These are phyloP conservation scores for Atkinsonella texensis DNA, from an alignment of 2,329 filamentous ascomycete species.

Conservation along the genomic window DNA sequence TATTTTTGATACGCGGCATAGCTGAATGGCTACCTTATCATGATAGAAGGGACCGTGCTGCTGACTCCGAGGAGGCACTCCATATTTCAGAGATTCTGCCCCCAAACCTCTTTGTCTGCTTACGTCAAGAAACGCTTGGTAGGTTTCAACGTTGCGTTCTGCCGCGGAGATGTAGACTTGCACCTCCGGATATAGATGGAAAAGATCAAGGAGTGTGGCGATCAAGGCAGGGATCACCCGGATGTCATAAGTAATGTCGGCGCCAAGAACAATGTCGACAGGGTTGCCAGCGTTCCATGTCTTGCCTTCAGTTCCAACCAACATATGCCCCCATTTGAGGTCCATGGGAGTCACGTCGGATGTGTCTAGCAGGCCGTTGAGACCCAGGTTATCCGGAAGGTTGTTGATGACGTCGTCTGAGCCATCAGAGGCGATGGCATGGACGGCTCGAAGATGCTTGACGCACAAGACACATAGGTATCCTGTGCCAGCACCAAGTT, in stretches of 20 bases:
- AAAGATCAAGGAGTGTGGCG: constrained; percentile 50
- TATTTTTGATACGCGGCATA: constrained; percentile 24
- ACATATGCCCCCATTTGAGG: constrained; percentile 51
- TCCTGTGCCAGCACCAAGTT: constrained; percentile 66
- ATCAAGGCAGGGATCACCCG: constrained; percentile 51
- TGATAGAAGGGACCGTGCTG: constrained; percentile 55
- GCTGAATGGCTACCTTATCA: constrained; percentile 45
- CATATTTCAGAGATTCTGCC: constrained; percentile 31
- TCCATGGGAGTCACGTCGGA: constrained; percentile 36
- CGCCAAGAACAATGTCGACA: constrained; percentile 57
- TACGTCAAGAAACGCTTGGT: constrained; percentile 47
- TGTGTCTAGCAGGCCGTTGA: constrained; percentile 50
- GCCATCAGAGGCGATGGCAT: constrained; percentile 61
- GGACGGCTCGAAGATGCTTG: constrained; percentile 47
- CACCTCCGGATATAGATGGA: constrained; percentile 41
- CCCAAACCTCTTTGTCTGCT: constrained; percentile 38
- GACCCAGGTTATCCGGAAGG: constrained; percentile 53
- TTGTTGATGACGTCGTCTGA: constrained; percentile 59
- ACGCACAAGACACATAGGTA: constrained; percentile 63
- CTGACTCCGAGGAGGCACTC: constrained; percentile 21
- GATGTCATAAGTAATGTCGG: constrained; percentile 68
- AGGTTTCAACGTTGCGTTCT: constrained; percentile 58
- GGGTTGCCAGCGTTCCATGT: constrained; percentile 34
- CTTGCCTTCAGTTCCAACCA: constrained; percentile 45
- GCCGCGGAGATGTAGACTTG: constrained; percentile 57